Conservation (phyloP, 192 early-diverging fungal genomes). For the Tieghemiomyces parasiticus region DNA sequence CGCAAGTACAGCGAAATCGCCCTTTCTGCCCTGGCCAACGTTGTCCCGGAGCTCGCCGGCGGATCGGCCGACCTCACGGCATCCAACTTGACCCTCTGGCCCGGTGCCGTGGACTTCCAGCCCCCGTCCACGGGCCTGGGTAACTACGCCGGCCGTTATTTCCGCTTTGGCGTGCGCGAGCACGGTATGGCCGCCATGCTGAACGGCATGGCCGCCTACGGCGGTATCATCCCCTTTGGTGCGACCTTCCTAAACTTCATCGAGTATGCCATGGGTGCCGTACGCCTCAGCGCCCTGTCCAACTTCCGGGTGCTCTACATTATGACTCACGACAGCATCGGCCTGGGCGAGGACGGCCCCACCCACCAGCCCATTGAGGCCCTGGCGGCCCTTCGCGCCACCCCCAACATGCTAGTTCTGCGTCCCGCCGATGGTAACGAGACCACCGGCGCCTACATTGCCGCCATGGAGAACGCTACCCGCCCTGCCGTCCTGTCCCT, state of each 20-base stretch:
- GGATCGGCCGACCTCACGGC: constrained; percentile 95
- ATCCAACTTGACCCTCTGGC: constrained; percentile 94
- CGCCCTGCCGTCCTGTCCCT: constrained; percentile 76
- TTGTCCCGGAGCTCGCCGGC: constrained; percentile 74
- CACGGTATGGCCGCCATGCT: constrained; percentile 90
- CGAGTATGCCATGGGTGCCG: constrained; percentile 63
- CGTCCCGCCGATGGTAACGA: constrained; percentile 95
- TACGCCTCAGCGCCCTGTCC: constrained; percentile 79
- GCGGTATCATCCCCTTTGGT: constrained; percentile 71
- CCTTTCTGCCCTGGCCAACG: constrained; percentile 62
- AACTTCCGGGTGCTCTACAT: constrained; percentile 87
- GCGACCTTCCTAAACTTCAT: constrained; percentile 92
- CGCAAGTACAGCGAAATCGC: constrained; percentile 79
- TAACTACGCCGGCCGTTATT: constrained; percentile 70
- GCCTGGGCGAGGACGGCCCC: constrained; percentile 95
- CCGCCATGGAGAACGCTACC: constrained; percentile 49
- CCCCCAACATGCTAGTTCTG: constrained; percentile 75
- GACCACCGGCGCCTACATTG: constrained; percentile 73
- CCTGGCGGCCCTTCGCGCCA: constrained; percentile 69
- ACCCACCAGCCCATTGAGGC: constrained; percentile 99
- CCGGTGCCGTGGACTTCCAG: constrained; percentile 91
- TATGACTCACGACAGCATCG: constrained; percentile 99
- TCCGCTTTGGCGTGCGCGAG: constrained; percentile 95
- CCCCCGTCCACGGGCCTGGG: constrained; percentile 52
- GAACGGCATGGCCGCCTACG: constrained; percentile 84